Evolutionary conservation across 176 grass and related monocot genomes (phyloP), one percentile per base, ranked within the genome.

Genomic region (Pontederia crassipes): DNA sequence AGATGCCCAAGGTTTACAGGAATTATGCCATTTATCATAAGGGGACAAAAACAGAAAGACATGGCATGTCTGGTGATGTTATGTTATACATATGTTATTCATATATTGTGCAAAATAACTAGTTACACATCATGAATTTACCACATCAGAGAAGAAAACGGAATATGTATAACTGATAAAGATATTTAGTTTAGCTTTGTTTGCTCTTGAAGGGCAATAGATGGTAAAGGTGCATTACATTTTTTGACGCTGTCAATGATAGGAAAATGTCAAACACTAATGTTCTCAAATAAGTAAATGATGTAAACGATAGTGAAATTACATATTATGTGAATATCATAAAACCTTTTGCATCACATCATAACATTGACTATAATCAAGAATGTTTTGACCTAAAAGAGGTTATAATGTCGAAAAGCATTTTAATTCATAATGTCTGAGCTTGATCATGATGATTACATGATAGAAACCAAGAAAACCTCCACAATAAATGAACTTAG

Each of bases 191-290:
- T 76, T 72, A 52, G 83, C 65, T 45, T 70, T 45, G 46, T 77
- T 81, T 52, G 74, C 61, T 74, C 77, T 82, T 24, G 90, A 95
- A 59, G 86, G 66, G 16, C 74, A 63, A 48, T 56, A 65, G 93
- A 83, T 68, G 88, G 69, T 54, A 88, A 71, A 75, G 81, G 76
- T 29, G 81, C 81, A 81, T 74, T 83, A 58, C 93, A 92, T 62
- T 92, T 80, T 80, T 98, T 98, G 59, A 24, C 93, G 92, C 93
- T 98, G 84, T 10, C 72, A 80, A 79, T 58, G 7, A 80, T 1
- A 27, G 71, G 13, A 82, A 75, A 27, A 55, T 58, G 26, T 70
- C 57, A 28, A 68, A 7, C 17, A 77, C 26, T 67, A 49, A 77
- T 2, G 61, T 12, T 68, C 17, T 28, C 13, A 29, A 35, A 29